Evolutionary conservation across 2,329 filamentous ascomycete species (phyloP).

Genomic region (Dendryphion nanum): DNA sequence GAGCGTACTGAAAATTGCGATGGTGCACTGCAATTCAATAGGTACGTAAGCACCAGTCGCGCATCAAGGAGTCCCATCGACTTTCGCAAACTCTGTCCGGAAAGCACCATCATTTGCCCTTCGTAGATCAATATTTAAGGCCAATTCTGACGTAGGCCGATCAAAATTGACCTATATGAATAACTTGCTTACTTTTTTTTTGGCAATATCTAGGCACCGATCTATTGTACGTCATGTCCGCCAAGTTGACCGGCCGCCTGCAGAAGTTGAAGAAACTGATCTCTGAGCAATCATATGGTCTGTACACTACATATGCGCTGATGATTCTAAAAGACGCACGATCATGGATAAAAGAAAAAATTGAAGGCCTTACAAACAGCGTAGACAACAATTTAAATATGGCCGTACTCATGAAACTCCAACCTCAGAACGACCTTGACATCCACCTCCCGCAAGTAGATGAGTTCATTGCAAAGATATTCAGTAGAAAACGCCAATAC

Average conservation of each 20-base stretch:
- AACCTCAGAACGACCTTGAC: conserved; percentile 16
- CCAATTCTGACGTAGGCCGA: too few relatives aligned
- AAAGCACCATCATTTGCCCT: too few relatives aligned
- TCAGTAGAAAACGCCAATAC: conserved; percentile 3
- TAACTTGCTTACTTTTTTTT: too few relatives aligned
- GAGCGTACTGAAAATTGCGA: background rate
- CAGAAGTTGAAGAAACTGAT: conserved; percentile 16
- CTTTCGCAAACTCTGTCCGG: too few relatives aligned
- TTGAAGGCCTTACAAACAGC: background rate
- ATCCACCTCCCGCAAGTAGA: conserved; percentile 16
- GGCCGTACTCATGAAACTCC: conserved; percentile 7
- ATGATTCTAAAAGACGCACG: background rate
- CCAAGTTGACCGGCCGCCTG: conserved; percentile 21
- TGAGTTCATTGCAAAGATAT: conserved; percentile 11
- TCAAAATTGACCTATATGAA: too few relatives aligned
- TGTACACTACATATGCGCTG: background rate
- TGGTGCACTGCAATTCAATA: background rate
- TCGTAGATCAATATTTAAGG: too few relatives aligned
- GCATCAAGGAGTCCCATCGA: too few relatives aligned
- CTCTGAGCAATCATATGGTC: background rate
- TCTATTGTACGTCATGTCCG: too few relatives aligned
- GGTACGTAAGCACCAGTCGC: too few relatives aligned
- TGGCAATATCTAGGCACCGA: too few relatives aligned
- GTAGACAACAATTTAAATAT: conserved; percentile 1
- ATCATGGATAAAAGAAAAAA: background rate